These are phyloP conservation scores for Botrytis porri DNA, from an alignment of 2,329 filamentous ascomycete genomes.

Conservation along the genomic window DNA sequence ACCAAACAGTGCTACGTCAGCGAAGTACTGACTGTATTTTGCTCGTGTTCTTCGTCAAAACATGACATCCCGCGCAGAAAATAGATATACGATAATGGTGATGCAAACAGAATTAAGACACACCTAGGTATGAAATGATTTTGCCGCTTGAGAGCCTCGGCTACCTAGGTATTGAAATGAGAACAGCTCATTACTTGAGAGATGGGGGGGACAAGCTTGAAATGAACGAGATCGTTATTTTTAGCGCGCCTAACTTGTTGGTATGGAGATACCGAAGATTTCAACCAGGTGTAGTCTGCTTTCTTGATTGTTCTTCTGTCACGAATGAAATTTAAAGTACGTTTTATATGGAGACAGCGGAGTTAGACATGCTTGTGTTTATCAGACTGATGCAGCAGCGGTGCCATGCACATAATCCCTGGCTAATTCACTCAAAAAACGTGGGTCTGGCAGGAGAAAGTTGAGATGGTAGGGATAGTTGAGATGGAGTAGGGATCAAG, in stretches of 20 bases:
- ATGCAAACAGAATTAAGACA: conserved; percentile 10
- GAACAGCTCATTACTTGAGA: background rate
- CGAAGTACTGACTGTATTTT: conserved; percentile 12
- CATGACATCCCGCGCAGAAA: conserved; percentile 3
- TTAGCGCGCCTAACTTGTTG: conserved; percentile 1
- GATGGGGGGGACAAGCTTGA: conserved; percentile 1
- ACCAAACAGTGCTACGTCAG: conserved; percentile 14
- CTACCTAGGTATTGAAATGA: conserved; percentile 8
- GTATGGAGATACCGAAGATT: background rate
- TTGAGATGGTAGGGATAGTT: conserved; percentile 3
- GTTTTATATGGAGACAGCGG: conserved; percentile 7
- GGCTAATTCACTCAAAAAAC: conserved; percentile 10
- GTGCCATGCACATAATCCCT: background rate
- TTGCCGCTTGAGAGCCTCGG: conserved; percentile 9
- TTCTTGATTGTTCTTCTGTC: background rate
- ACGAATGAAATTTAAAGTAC: background rate
- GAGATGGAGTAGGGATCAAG: conserved; percentile 17
- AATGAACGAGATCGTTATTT: conserved; percentile 7
- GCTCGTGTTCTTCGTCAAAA: conserved; percentile 16
- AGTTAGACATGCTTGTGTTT: conserved; percentile 13
- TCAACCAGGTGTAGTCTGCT: background rate
- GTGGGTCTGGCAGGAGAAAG: conserved; percentile 17
- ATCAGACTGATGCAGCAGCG: conserved; percentile 3
- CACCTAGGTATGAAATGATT: background rate
- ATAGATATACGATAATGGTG: conserved; percentile 3